Conservation (phyloP, 1,139 yeast genomes). For the Pichia sp. region DNA sequence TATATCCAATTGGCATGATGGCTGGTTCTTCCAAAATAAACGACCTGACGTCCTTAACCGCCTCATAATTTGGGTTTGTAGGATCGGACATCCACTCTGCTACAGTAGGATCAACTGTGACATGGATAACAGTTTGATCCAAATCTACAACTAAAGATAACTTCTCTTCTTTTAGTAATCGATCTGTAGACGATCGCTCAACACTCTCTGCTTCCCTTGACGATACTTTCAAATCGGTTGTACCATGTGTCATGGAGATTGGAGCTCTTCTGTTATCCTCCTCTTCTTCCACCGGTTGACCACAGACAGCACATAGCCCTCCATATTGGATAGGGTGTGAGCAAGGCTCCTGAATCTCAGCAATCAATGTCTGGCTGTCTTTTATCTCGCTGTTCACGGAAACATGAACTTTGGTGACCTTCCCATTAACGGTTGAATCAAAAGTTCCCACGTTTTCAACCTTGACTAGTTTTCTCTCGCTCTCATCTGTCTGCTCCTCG, state of each 20-base stretch:
- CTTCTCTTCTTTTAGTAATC: slow-evolving; percentile 59
- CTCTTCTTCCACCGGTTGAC: slow-evolving; percentile 76
- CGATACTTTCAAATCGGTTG: slow-evolving; percentile 79
- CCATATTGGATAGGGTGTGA: slow-evolving; percentile 94
- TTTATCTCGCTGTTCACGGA: slow-evolving; percentile 56
- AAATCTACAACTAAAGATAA: slow-evolving; percentile 90
- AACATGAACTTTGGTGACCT: slow-evolving; percentile 47
- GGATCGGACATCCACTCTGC: slow-evolving; percentile 95
- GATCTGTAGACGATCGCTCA: slow-evolving; percentile 61
- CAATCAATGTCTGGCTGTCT: slow-evolving; percentile 46
- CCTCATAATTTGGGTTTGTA: slow-evolving; percentile 74
- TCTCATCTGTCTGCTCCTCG: slow-evolving; percentile 36
- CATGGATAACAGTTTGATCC: slow-evolving; percentile 96
- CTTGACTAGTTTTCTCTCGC: slow-evolving; percentile 29
- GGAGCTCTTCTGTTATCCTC: slow-evolving; percentile 80
- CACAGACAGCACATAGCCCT: slow-evolving; percentile 93
- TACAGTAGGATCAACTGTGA: slow-evolving; percentile 96
- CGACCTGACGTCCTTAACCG: slow-evolving; percentile 74
- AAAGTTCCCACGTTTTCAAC: slow-evolving; percentile 66
- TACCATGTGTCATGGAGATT: slow-evolving; percentile 85
- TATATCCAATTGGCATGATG: slow-evolving; percentile 49
- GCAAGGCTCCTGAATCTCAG: slow-evolving; percentile 73
- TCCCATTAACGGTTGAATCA: slow-evolving; percentile 82
- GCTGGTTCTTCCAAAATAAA: slow-evolving; percentile 78
- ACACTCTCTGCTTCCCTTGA: slow-evolving; percentile 81